Percentiles rank a stretch among this genome's conserved stretches.
Conservation (phyloP, 805 yeast species). For the Ogataea wickerhamii region DNA sequence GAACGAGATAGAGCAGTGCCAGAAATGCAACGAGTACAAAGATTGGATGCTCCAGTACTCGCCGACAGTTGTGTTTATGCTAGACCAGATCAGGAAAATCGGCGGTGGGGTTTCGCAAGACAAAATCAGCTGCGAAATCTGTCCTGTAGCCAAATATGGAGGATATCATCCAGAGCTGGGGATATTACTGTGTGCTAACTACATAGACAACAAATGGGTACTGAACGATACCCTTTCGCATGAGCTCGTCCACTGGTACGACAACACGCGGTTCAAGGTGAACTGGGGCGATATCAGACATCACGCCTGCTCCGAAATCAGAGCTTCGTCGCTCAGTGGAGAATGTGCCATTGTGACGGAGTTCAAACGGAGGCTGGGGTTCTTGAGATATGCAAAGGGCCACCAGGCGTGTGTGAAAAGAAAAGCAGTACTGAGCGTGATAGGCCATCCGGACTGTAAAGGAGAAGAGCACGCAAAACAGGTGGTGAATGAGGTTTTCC, state of each 20-base stretch:
- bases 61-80: slow-evolving; percentile 85
- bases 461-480: slow-evolving; percentile 68
- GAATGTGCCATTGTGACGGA: slow-evolving; percentile 92
- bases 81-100: slow-evolving; percentile 71
- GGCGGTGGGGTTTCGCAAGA: slow-evolving; percentile 45
- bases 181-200: slow-evolving; percentile 80
- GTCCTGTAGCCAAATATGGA: slow-evolving; percentile 82
- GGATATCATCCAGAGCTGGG: slow-evolving; percentile 93
- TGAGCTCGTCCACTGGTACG: slow-evolving; percentile 91
- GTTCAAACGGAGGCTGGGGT: slow-evolving; percentile 41
- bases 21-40: slow-evolving; percentile 65
- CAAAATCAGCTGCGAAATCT: slow-evolving; percentile 73
- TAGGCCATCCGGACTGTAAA: slow-evolving; percentile 81
- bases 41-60: slow-evolving; percentile 79
- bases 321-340: slow-evolving; percentile 91
- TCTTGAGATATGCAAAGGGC: slow-evolving; percentile 48
- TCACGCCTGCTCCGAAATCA: slow-evolving; percentile 94
- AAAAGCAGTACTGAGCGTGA: slow-evolving; percentile 80
- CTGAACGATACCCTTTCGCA: slow-evolving; percentile 90
- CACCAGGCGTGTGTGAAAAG: slow-evolving; percentile 90
- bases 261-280: slow-evolving; percentile 80
- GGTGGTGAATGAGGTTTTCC: slow-evolving; percentile 85
- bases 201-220: slow-evolving; percentile 69
- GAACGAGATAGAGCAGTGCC: slow-evolving; percentile 44
- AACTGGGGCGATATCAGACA: slow-evolving; percentile 83